phyloP scores from a whole-genome alignment of 2,329 filamentous ascomycete species.

The Penicillium janthinellum region DNA sequence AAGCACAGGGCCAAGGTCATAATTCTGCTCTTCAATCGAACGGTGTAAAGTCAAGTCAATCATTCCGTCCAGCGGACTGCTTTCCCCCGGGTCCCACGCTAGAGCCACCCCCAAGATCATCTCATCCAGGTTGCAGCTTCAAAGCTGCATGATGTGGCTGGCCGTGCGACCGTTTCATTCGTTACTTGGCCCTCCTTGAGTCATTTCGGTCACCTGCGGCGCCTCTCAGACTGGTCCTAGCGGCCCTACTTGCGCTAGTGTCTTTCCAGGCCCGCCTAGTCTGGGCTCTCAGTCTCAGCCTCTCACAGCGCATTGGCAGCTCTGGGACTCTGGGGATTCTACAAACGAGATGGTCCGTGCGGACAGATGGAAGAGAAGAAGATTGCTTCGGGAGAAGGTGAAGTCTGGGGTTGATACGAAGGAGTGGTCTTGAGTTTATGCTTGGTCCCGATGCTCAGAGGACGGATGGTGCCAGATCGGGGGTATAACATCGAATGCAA shows the following conservation, averaged over 20 bases:
- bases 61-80: not conserved
- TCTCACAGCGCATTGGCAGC: not conserved
- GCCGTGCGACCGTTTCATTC: slow-evolving; percentile 21
- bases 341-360: slow-evolving; percentile 31
- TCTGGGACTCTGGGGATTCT: slow-evolving; percentile 28
- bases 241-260: not conserved
- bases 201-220: slow-evolving; percentile 30
- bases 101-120: slow-evolving; percentile 8
- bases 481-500: not conserved
- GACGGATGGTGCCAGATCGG: not conserved
- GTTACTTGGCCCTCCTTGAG: slow-evolving; percentile 20
- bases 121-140: slow-evolving; percentile 6
- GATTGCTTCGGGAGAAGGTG: not conserved
- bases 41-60: not conserved
- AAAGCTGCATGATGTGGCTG: slow-evolving; percentile 14
- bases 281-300: slow-evolving; percentile 4
- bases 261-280: slow-evolving; percentile 9
- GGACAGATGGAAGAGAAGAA: slow-evolving; percentile 1
- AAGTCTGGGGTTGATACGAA: not conserved
- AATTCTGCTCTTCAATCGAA: too few species aligned
- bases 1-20: not conserved
- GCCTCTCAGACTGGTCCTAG: slow-evolving; percentile 23
- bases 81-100: not conserved
- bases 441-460: not conserved
- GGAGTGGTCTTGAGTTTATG: not conserved